These are phyloP conservation scores for Croton laevigatus DNA, from an alignment of 441 rosid species.

Conservation along the genomic window DNA sequence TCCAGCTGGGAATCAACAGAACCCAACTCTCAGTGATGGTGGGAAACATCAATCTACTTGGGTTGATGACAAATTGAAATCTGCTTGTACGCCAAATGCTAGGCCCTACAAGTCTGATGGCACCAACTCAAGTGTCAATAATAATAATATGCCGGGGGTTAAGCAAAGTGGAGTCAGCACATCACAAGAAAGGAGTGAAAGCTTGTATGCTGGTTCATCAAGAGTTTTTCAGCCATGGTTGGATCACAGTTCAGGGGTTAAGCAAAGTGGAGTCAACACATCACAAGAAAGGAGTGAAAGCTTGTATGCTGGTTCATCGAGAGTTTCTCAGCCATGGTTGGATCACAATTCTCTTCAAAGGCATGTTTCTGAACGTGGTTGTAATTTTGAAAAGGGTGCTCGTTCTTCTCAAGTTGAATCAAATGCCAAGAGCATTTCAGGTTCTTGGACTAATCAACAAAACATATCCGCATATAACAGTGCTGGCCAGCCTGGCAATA, in stretches of 20 bases:
- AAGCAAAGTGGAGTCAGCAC: conserved; percentile 34
- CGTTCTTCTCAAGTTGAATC: conserved; percentile 37
- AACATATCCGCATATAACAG: conserved; percentile 21
- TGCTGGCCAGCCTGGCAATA: conserved; percentile 24
- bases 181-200: conserved; percentile 40
- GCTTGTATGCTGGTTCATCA: conserved; percentile 39
- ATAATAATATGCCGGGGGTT: conserved; percentile 23
- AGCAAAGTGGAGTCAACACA: conserved; percentile 34
- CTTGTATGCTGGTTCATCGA: conserved; percentile 39
- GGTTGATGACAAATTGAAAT: conserved; percentile 37
- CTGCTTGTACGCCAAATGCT: conserved; percentile 23
- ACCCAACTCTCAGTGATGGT: conserved; percentile 27
- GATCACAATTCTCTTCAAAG: conserved; percentile 44
- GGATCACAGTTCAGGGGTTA: conserved; percentile 35
- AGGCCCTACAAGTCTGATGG: conserved; percentile 32
- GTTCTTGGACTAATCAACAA: conserved; percentile 39
- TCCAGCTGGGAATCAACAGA: conserved; percentile 32
- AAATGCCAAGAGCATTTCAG: conserved; percentile 33
- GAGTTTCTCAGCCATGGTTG: conserved; percentile 35
- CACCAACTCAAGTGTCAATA: conserved; percentile 24
- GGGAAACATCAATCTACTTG: conserved; percentile 39
- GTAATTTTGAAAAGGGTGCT: conserved; percentile 37
- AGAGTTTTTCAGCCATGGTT: conserved; percentile 36
- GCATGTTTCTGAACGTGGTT: conserved; percentile 42
- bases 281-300: conserved; percentile 40